These are phyloP conservation scores for Comarum palustre DNA, from an alignment of 306 rosid genomes.

Conservation along the genomic window DNA sequence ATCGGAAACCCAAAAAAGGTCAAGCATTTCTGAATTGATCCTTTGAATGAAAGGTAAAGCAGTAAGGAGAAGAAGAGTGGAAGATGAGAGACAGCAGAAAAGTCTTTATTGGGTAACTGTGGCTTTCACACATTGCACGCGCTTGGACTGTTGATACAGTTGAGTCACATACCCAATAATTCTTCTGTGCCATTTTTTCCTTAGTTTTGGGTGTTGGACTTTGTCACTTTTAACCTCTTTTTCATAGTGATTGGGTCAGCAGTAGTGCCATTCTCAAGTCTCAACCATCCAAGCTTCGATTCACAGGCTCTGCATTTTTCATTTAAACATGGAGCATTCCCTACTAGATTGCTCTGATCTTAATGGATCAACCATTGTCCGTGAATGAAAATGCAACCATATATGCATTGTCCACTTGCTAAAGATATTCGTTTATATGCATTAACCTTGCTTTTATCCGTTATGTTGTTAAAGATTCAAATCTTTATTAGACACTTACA, in stretches of 20 bases:
- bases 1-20: conserved; percentile 30
- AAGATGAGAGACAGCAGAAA: background rate
- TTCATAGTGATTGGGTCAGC: background rate
- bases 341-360: background rate
- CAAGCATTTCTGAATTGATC: conserved; percentile 16
- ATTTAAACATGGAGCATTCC: background rate
- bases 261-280: background rate
- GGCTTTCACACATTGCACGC: conserved; percentile 20
- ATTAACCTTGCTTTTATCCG: background rate
- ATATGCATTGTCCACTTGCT: no score
- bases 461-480: background rate
- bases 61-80: background rate
- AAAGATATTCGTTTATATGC: background rate
- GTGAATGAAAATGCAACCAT: background rate
- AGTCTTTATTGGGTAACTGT: conserved; percentile 18
- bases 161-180: conserved; percentile 1
- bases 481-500: background rate
- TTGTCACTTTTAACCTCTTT: background rate
- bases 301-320: conserved; percentile 7
- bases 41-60: conserved; percentile 32
- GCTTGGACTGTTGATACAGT: conserved; percentile 9
- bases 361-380: background rate
- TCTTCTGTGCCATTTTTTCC: conserved; percentile 12
- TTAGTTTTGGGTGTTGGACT: background rate
- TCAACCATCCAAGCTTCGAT: background rate